These are phyloP conservation scores for Orbilia blumenaviensis DNA, from an alignment of 2,329 filamentous ascomycete genomes.

Conservation along the genomic window DNA sequence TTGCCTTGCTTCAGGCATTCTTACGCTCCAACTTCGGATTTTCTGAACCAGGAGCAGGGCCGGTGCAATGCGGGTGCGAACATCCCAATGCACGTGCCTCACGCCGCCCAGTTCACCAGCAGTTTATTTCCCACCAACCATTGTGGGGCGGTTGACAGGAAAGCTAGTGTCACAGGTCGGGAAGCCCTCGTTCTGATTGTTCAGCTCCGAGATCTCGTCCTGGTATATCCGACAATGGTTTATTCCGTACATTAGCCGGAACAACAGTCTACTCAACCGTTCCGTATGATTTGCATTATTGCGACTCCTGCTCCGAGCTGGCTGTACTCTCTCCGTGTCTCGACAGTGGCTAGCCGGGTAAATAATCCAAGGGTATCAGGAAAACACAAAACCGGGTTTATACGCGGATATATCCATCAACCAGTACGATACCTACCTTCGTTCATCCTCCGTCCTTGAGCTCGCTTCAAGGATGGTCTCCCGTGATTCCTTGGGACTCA, in stretches of 20 bases:
- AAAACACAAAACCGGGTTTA: slow-evolving; percentile 8
- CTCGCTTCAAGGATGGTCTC: slow-evolving; percentile 50
- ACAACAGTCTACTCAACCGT: slow-evolving; percentile 12
- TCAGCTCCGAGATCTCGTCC: slow-evolving; percentile 12
- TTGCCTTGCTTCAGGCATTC: slow-evolving; percentile 35
- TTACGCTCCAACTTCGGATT: slow-evolving; percentile 45
- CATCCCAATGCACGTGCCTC: slow-evolving; percentile 39
- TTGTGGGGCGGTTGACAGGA: slow-evolving; percentile 32
- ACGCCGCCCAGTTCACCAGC: slow-evolving; percentile 47
- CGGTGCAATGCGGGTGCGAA: slow-evolving; percentile 41
- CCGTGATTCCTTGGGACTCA: slow-evolving; percentile 45
- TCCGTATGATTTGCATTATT: slow-evolving; percentile 18
- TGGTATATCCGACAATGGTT: neutral
- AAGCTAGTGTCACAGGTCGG: slow-evolving; percentile 33
- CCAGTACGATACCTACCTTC: slow-evolving; percentile 18
- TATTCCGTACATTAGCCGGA: slow-evolving; percentile 44
- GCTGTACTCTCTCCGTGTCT: slow-evolving; percentile 1
- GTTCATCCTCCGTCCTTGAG: slow-evolving; percentile 15
- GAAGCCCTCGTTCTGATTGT: slow-evolving; percentile 1
- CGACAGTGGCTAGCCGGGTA: slow-evolving; percentile 19
- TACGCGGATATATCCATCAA: slow-evolving; percentile 34
- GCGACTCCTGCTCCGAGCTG: slow-evolving; percentile 15
- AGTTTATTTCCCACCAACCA: slow-evolving; percentile 34
- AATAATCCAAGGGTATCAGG: slow-evolving; percentile 15
- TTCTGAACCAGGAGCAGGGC: slow-evolving; percentile 16